Evolutionary conservation across 2,329 filamentous ascomycete genomes (phyloP).

Genomic region (Pseudogymnoascus sp.): DNA sequence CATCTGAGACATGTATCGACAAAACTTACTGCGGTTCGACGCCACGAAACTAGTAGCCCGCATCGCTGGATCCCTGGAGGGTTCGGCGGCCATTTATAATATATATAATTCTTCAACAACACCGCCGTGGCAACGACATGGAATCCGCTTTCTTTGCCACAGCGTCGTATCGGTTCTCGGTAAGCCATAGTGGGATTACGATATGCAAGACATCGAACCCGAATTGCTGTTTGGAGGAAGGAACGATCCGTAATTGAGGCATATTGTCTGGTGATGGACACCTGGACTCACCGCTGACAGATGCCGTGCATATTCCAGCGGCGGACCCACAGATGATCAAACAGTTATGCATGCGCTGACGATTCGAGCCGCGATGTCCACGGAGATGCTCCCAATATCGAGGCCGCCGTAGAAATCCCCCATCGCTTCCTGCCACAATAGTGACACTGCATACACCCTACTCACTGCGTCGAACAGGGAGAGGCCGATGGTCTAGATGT

Average conservation of each 20-base stretch:
- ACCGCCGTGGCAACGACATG: background rate
- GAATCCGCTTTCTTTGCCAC: background rate
- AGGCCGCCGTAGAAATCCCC: background rate
- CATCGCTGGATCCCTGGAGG: conserved; percentile 4
- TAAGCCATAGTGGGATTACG: conserved; percentile 1
- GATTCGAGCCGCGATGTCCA: conserved; percentile 1
- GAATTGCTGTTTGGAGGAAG: background rate
- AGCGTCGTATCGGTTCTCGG: background rate
- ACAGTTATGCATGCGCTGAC: conserved; percentile 7
- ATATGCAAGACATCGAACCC: background rate
- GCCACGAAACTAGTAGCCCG: conserved; percentile 1
- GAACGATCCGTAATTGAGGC: background rate
- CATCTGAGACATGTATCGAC: conserved; percentile 4
- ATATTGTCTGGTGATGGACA: background rate
- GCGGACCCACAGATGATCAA: conserved; percentile 6
- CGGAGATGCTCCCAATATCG: background rate
- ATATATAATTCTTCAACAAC: background rate
- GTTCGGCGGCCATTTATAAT: background rate
- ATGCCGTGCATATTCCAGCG: background rate
- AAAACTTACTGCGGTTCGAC: background rate
- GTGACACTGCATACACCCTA: background rate
- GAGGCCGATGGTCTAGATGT: background rate
- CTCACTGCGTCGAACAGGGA: background rate
- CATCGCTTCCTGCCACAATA: background rate
- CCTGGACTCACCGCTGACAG: background rate